Percentiles rank a stretch among this genome's conserved stretches.
These are phyloP conservation scores for Pezizomycotina sp. DNA, from an alignment of 2,329 filamentous ascomycete genomes.

Conservation along the genomic window DNA sequence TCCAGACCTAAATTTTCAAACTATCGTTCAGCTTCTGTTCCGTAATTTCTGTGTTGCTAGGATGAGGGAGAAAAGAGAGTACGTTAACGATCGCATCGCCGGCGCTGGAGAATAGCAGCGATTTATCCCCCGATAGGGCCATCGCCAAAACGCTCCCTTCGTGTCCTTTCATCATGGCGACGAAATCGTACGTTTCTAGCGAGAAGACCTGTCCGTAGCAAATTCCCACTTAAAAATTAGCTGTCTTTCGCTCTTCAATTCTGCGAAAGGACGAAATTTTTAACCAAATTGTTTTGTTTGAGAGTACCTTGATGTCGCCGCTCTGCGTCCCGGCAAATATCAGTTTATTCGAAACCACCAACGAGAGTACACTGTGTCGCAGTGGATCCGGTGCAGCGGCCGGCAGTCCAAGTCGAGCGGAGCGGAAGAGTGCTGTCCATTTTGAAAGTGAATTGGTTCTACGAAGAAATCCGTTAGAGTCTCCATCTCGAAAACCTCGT, in stretches of 20 bases:
- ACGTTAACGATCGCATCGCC: slow-evolving; percentile 86
- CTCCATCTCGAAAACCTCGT: no score
- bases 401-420: no score
- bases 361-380: slow-evolving; percentile 42
- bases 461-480: no score
- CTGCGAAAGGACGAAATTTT: not conserved
- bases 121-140: slow-evolving; percentile 56
- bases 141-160: slow-evolving; percentile 79
- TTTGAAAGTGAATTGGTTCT: no score
- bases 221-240: slow-evolving; percentile 3
- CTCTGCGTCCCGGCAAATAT: slow-evolving; percentile 88
- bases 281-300: not conserved
- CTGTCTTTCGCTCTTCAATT: slow-evolving; percentile 14
- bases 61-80: no score
- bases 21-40: no score
- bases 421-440: no score
- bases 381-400: slow-evolving; percentile 16
- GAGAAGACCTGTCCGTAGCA: slow-evolving; percentile 50
- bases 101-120: slow-evolving; percentile 75
- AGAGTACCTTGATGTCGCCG: slow-evolving; percentile 63
- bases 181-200: slow-evolving; percentile 68
- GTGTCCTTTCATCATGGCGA: slow-evolving; percentile 68
- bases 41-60: no score
- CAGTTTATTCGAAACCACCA: slow-evolving; percentile 62
- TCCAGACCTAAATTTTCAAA: slow-evolving; percentile 71